phyloP scores from a whole-genome alignment of 352 stramenopile species.

The Phytopythium delawarense region DNA sequence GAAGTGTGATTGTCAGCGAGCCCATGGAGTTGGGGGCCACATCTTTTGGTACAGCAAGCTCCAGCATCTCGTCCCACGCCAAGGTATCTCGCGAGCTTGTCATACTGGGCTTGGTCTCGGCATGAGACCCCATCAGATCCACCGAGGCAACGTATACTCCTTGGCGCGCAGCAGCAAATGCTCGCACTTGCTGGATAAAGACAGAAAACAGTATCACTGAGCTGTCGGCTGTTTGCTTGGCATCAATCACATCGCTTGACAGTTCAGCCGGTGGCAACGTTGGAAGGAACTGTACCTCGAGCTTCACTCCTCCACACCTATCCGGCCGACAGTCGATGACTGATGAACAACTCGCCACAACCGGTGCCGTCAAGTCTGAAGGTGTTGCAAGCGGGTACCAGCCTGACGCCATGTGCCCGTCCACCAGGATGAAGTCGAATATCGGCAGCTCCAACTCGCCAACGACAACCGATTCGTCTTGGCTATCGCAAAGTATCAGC shows the following conservation, averaged over 20 bases:
- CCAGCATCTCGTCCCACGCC: conserved; percentile 1
- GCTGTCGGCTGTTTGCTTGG: neutral
- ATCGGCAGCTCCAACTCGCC: conserved; percentile 35
- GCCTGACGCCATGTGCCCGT: conserved; percentile 28
- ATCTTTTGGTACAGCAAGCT: neutral
- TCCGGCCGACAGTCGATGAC: neutral
- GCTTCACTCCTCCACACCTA: conserved; percentile 19
- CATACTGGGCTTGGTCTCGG: conserved; percentile 23
- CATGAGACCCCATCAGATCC: conserved; percentile 16
- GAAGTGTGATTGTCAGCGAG: neutral
- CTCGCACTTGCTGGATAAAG: conserved; percentile 8
- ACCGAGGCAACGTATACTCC: conserved; percentile 11
- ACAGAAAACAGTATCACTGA: conserved; percentile 5
- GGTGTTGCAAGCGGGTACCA: conserved; percentile 22
- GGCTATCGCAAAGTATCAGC: conserved; percentile 8
- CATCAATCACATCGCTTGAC: neutral
- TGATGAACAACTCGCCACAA: neutral
- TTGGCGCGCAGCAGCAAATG: conserved; percentile 3
- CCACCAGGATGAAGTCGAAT: conserved; percentile 43
- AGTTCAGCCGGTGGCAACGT: neutral
- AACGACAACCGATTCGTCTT: neutral
- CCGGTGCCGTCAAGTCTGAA: neutral
- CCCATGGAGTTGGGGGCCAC: neutral
- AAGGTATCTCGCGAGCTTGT: neutral
- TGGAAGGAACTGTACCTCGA: conserved; percentile 46